Percentiles rank a stretch among this genome's conserved stretches.
Evolutionary conservation across 257 asterid genomes (phyloP).

Genomic region (Apocynum venetum): DNA sequence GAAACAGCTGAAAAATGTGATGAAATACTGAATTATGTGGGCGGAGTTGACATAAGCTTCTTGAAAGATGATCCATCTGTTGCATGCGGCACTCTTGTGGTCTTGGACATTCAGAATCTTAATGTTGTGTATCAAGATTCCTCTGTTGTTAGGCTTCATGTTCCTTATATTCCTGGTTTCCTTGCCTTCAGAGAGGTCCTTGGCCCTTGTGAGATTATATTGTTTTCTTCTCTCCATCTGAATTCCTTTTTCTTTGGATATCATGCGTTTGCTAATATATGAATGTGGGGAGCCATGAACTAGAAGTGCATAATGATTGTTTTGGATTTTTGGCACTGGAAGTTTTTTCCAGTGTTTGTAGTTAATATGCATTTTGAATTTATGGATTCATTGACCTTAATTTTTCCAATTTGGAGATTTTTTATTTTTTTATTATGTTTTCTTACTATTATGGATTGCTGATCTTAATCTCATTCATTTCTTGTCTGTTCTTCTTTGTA

Average conservation of each 20-base stretch:
- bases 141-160: constrained; percentile 44
- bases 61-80: constrained; percentile 60
- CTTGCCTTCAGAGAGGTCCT: constrained; percentile 90
- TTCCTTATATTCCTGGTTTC: constrained; percentile 84
- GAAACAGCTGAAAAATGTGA: constrained; percentile 23
- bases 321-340: background rate
- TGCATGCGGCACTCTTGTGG: constrained; percentile 82
- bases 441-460: background rate
- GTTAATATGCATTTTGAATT: background rate
- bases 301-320: background rate
- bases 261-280: background rate
- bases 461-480: background rate
- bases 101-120: constrained; percentile 52
- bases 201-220: background rate
- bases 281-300: background rate
- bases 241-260: background rate
- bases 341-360: too few relatives aligned
- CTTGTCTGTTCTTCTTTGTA: constrained; percentile 2
- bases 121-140: constrained; percentile 65
- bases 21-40: constrained; percentile 49
- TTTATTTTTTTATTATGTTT: background rate
- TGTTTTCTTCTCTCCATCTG: background rate
- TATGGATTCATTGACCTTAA: background rate
- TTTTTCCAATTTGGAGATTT: background rate
- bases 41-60: constrained; percentile 92